Evolutionary conservation across 441 rosid genomes (phyloP), one percentile per base, ranked within the genome.

Genomic region (Cnidoscolus chayamansa): DNA sequence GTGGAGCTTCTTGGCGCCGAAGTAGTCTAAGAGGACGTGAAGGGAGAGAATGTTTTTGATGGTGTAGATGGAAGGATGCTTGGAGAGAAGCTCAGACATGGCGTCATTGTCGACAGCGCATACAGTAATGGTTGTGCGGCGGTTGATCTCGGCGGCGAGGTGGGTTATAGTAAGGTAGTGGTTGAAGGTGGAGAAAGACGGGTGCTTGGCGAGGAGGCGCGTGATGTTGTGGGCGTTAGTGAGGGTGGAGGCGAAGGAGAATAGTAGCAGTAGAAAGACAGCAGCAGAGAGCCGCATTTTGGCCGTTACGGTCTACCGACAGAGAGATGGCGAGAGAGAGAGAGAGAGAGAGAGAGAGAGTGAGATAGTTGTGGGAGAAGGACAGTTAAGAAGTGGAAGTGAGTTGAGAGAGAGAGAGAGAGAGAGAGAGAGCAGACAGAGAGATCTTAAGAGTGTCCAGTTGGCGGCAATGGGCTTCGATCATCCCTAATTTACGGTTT

Each of bases 1-100:
- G 84, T 92, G 98, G 57, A 94, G 94, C 80, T 94, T 94, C 80
- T 84, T 90, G 77, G 97, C 65, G 37, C 94, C 98, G 56, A 86
- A 94, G 88, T 92, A 94, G 77, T 95, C 99, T 20, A 92, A 85
- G 5, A 94, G 85, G 76, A 94, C 87, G 71, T 92, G 99, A 62
- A 88, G 90, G 65, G 96, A 90, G 65, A 94, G 91, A 58, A 92
- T 78, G 88, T 92, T 92, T 48, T 92, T 94, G 71, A 94, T 56
- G 51, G 97, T 85, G 87, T 81, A 79, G 63, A 94, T 77, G 6
- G 98, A 83, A 64, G 87, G 89, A 54, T 87, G 87, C 63, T 81
- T 89, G 40, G 85, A 68, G 67, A 94, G 94, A 31, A 90, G 76
- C 2, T 79, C 74, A 19, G 78, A 65, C 98, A 92, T 92, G 60